Base-by-base conservation (phyloP, 805 yeast genomes). In the Wickerhamomyces strasburgensis region DNA sequence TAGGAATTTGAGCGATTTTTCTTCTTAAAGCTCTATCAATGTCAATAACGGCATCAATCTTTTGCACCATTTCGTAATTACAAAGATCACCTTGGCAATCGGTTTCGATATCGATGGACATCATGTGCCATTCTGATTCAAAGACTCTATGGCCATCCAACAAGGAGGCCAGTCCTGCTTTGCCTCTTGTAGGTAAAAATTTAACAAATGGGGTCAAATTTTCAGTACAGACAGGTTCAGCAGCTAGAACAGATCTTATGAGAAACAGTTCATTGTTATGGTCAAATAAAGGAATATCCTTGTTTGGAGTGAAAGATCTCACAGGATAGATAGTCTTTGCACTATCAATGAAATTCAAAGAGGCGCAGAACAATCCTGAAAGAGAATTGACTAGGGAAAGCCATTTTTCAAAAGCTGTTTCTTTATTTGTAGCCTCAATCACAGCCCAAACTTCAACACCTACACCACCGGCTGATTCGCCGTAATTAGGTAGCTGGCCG, bases 171-270 rank as follows among this genome's bases (percentile, higher is more conserved):
- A 93, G 65, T 3, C 98, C 98, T 0, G 94, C 79, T 56, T 80
- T 83, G 2, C 96, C 97, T 54, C 86, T 81, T 9, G 97, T 84
- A 3, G 98, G 98, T 19, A 93, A 68, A 43, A 93, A 66, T 56
- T 88, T 89, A 44, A 93, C 60, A 49, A 90, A 87, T 0, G 98
- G 98, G 0, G 98, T 90, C 54, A 93, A 69, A 61, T 93, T 93
- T 58, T 93, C 98, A 0, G 98, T 93, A 61, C 98, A 93, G 14
- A 93, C 80, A 0, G 97, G 96, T 56, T 93, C 98, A 43, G 90
- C 76, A 1, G 98, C 96, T 34, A 93, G 71, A 0, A 96, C 84
- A 6, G 96, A 95, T 43, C 95, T 70, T 44, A 89, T 56, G 15
- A 81, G 60, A 50, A 67, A 84, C 18, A 79, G 54, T 5, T 67